Base-by-base conservation (phyloP, 2,329 filamentous ascomycete species). In the Epichloe brachyelytri region DNA sequence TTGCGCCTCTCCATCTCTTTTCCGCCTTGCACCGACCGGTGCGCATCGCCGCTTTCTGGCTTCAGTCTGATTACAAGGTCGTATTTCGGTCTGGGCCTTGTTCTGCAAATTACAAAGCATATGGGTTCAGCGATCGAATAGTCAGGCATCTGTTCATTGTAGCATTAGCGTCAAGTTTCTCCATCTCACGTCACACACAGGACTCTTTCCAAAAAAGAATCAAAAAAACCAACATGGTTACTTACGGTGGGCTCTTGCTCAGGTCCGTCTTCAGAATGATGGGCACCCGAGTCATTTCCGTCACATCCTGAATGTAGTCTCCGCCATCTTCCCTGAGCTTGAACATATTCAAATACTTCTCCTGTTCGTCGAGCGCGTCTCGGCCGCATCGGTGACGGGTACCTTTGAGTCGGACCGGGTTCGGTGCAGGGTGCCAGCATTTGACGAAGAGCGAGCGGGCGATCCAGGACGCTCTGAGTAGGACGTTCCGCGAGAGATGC, bases 161-260 rank as follows among this genome's bases (percentile, higher is more conserved):
- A 39, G 15, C 7, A 15, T 45, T 49, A 38, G 15, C 36, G 46
- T 38, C 14, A n/a, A 8, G 4, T 6, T 14, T 22, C 17, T 11
- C 22, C 22, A 36, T 43, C 38, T 15, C 26, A 30, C 26, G 26
- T 11, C 5, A 38, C 36, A 38, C 36, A n/a, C 14, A 37, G 3
- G 5, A n/a, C 12, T 38, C 12, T 39, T 15, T 5, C 17, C 20
- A n/a, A 1, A 6, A 15, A 37, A 26, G 1, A 37, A 37, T n/a
- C n/a, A 26, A 7, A 26, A 26, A 26, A n/a, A 2, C 2, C 34
- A 5, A 11, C 2, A 15, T 4, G n/a, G 12, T 17, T 20, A 91
- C 93, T 83, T 86, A 98, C 90, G 93, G 93, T 72, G 93, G 93
- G 74, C 91, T 97, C 86, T 98, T 98, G 72, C 78, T 88, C 63